Evolutionary conservation across 1,139 yeast genomes (phyloP), one percentile per base, ranked within the genome.

Genomic region (Kazachstania sp.): DNA sequence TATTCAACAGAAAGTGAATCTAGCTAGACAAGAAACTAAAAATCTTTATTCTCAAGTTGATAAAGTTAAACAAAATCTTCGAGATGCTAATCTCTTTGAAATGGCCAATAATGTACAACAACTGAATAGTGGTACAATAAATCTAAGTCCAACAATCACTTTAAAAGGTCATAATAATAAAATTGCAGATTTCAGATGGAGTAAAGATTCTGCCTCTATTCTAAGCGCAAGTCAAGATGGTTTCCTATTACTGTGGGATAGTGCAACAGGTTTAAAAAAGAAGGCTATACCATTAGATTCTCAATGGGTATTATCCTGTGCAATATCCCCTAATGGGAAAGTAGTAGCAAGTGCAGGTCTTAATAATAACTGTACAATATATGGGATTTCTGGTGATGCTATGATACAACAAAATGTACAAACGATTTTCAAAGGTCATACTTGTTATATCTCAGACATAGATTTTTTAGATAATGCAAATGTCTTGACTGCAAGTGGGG

Each of bases 181-280:
- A 61, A 75, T 88, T 20, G 75, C 81, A 16, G 79, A 79, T 51
- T 70, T 85, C 53, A 72, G 78, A 46, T 85, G 95, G 92, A 75
- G 81, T 45, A 61, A 70, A 0, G 83, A 84, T 57, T 77, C 86
- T 16, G 65, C 69, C 37, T 73, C 71, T 39, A 61, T 90, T 2
- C 67, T 87, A 11, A 79, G 88, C 39, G 87, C 88, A 0, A 81
- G 94, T 32, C 95, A 86, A 61, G 97, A 90, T 65, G 96, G 96
- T 2, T 84, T 78, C 59, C 73, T 87, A 71, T 72, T 90, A 43
- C 66, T 87, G 30, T 90, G 97, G 97, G 92, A 88, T 63, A 75
- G 88, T 0, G 70, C 75, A 2, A 77, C 86, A 0, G 92, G 92
- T 2, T 70, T 76, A 54, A 90, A 90, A 60, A 72, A 76, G 48